phyloP scores from a whole-genome alignment of 139 green algal species.

The Nannochloris sp. region DNA sequence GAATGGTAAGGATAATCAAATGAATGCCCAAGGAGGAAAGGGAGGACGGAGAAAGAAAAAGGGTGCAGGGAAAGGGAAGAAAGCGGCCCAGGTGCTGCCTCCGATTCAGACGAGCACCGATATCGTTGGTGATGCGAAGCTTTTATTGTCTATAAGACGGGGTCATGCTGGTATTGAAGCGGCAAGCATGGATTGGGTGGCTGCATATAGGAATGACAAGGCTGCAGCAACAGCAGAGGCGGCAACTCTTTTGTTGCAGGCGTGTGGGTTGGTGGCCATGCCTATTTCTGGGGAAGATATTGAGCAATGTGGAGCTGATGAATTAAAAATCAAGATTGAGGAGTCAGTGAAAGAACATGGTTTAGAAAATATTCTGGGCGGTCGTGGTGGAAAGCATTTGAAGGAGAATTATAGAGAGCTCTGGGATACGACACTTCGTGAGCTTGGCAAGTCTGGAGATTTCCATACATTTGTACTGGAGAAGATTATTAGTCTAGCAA shows the following conservation, averaged over 20 bases:
- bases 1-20: neutral
- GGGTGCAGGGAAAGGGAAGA: neutral
- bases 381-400: constrained; percentile 11
- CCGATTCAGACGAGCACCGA: neutral
- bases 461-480: constrained; percentile 56
- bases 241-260: constrained; percentile 54
- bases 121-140: constrained; percentile 2
- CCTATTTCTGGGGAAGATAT: constrained; percentile 2
- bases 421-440: constrained; percentile 38
- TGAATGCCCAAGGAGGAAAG: neutral
- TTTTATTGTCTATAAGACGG: constrained; percentile 11
- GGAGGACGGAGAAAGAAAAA: neutral
- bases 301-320: constrained; percentile 1
- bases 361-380: neutral
- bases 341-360: neutral
- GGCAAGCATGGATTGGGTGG: constrained; percentile 51
- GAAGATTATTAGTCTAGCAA: constrained; percentile 37
- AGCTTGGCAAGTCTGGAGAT: constrained; percentile 20
- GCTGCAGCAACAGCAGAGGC: constrained; percentile 43
- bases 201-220: constrained; percentile 32
- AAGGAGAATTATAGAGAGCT: constrained; percentile 40
- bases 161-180: constrained; percentile 7
- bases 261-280: neutral
- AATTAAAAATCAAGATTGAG: neutral
- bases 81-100: no score